Evolutionary conservation across 2,329 filamentous ascomycete genomes (phyloP), one percentile per base, ranked within the genome.

Genomic region (Stagonosporopsis chrysanthemi): DNA sequence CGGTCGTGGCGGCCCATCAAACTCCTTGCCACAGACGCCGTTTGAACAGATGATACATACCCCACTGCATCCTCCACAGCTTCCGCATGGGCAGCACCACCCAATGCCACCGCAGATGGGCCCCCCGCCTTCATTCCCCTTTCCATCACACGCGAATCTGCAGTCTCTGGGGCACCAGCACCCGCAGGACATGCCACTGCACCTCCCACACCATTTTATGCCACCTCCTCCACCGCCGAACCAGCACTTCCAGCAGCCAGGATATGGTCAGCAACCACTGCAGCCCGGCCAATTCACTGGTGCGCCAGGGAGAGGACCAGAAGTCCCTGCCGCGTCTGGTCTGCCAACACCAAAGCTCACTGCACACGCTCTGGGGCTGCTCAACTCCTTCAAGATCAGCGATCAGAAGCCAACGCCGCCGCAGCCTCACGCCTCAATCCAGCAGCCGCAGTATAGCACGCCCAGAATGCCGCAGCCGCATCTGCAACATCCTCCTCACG

Each of bases 321-420:
- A 75, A 33, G 79, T 83, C 28, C 86, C 86, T 1, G 80, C 83
- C 31, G 83, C 86, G 5, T 72, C 85, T 64, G 83, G 84, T 48
- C 69, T 88, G 23, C 86, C 86, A 15, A 79, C 82, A 36, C 84
- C 85, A 6, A 84, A 82, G 60, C 79, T 88, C 29, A 87, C 79
- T 33, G 80, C 80, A 12, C 85, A 88, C 69, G 80, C 84, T 1
- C 77, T 84, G 56, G 80, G 80, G n/a, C 71, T 88, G 31, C 74
- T 89, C 45, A 84, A 83, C 63, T 80, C 83, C 1, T 87, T 89
- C 76, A 87, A 82, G 58, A 68, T 69, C 14, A 66, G 65, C 12
- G 67, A 71, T 28, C 56, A 62, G 33, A 71, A 70, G 48, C 63
- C 68, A 51, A 56, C 64, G 38, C 43, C 60, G 51, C 50, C 50